Evolutionary conservation across 306 rosid genomes (phyloP).

Genomic region (Quercus aquifolioides): DNA sequence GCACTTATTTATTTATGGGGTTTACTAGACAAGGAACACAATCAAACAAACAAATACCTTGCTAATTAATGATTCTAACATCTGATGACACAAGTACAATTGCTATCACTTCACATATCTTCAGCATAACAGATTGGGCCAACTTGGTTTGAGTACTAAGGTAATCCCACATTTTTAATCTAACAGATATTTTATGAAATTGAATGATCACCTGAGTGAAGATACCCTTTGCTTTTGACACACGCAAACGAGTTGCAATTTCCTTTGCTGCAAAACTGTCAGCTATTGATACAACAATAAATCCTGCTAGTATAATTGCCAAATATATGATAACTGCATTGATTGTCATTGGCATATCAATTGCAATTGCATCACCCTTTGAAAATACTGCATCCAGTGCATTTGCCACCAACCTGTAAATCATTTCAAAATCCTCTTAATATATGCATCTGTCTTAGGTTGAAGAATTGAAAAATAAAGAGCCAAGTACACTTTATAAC

Average conservation of each 20-base stretch:
- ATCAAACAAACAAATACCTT: not conserved
- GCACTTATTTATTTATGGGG: not conserved
- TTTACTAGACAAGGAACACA: not conserved
- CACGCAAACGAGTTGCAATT: slow-evolving; percentile 72
- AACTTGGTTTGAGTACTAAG: not conserved
- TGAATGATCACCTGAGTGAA: slow-evolving; percentile 69
- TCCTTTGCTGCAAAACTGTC: slow-evolving; percentile 85
- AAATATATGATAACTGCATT: slow-evolving; percentile 76
- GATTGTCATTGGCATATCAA: slow-evolving; percentile 89
- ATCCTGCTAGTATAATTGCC: slow-evolving; percentile 76
- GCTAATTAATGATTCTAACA: not conserved
- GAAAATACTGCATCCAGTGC: slow-evolving; percentile 64
- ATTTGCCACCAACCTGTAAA: slow-evolving; percentile 72
- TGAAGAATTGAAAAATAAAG: not conserved
- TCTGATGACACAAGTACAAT: not conserved
- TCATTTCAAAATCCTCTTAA: not conserved
- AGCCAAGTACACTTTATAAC: not conserved
- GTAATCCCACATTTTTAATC: not conserved
- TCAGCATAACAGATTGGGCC: not conserved
- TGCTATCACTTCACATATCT: not conserved
- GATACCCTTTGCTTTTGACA: slow-evolving; percentile 73
- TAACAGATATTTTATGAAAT: not conserved
- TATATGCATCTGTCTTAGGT: no score
- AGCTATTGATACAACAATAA: slow-evolving; percentile 83
- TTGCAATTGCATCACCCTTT: slow-evolving; percentile 87